Base-by-base conservation (phyloP, 768 basidiomycete genomes). In the Cystobasidium tubakii region DNA sequence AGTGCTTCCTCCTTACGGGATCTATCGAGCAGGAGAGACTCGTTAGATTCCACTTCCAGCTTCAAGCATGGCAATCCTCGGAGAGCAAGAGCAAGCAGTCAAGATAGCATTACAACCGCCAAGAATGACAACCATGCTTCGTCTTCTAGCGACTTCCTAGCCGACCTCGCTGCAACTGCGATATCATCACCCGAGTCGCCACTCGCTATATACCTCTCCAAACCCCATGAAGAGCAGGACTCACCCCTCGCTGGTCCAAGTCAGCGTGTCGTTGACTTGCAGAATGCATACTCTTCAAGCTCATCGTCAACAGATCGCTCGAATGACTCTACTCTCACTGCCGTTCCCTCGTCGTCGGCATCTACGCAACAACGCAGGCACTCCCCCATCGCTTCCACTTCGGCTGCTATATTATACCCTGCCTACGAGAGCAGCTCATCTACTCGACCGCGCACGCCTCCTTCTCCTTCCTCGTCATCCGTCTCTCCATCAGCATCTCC, bases 401-500 rank as follows among this genome's bases (percentile, higher is more conserved):
- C 57, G 21, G 46, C 46, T 50, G 46, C 46, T 12, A 50, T 50
- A 6, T 19, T 50, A 12, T 50, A 50, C 46, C 46, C 46, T 15
- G 4, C 9, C 17, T 17, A 42, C 9, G 46, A 50, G 15, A 15
- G 12, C 46, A 9, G n/a, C 4, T 4, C 46, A 65, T 39, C 63
- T 12, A 42, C 3, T 36, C 39, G 27, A 27, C 63, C 63, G 6
- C 63, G 27, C 29, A 27, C 63, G 1, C 63, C 44, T 39, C 63
- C 63, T 19, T 65, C 63, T 65, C 44, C 33, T 17, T 65, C 63
- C 63, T 39, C 63, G n/a, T 65, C 63, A 6, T 65, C 60, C 25
- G 13, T 39, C 60, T 33, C 44, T 17, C 36, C 63, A 36, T 23
- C 13, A 2, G 21, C 66, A 43, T 53, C 66, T 21, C 66, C 66